A percentile compares a stretch with the other conserved stretches of the same genome.
Conservation (phyloP, 352 stramenopile species). For the Peronospora farinosa region DNA sequence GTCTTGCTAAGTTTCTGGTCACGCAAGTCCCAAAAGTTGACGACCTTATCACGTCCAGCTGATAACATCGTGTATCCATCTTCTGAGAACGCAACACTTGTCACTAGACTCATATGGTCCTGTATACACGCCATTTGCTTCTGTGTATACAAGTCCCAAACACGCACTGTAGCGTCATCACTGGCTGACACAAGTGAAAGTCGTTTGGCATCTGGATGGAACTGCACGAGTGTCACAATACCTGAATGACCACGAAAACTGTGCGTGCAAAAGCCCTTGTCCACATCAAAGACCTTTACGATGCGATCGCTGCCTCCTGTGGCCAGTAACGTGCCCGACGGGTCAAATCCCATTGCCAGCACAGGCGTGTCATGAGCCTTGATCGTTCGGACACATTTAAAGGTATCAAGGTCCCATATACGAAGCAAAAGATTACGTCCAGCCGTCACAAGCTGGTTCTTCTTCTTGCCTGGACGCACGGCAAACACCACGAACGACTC, state of each 20-base stretch:
- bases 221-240: slow-evolving; percentile 86
- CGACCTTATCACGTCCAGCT: slow-evolving; percentile 89
- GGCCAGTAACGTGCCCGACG: slow-evolving; percentile 88
- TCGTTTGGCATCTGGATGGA: slow-evolving; percentile 61
- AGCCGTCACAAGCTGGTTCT: slow-evolving; percentile 80
- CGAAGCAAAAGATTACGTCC: slow-evolving; percentile 80
- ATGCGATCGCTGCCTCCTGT: slow-evolving; percentile 94
- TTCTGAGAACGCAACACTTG: slow-evolving; percentile 86
- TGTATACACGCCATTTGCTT: slow-evolving; percentile 84
- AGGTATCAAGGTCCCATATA: slow-evolving; percentile 81
- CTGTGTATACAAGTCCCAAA: slow-evolving; percentile 84
- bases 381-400: slow-evolving; percentile 69
- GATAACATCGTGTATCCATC: slow-evolving; percentile 85
- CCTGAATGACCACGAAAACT: slow-evolving; percentile 86
- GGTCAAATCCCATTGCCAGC: slow-evolving; percentile 85
- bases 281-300: slow-evolving; percentile 92
- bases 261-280: slow-evolving; percentile 91
- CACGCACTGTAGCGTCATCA: slow-evolving; percentile 69
- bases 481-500: slow-evolving; percentile 83
- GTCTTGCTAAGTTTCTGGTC: slow-evolving; percentile 86
- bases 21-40: slow-evolving; percentile 88
- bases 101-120: slow-evolving; percentile 94
- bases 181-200: slow-evolving; percentile 72
- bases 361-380: slow-evolving; percentile 75
- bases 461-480: slow-evolving; percentile 53